These are phyloP conservation scores for Scutellaria galericulata DNA, from an alignment of 257 asterid genomes.

Conservation along the genomic window DNA sequence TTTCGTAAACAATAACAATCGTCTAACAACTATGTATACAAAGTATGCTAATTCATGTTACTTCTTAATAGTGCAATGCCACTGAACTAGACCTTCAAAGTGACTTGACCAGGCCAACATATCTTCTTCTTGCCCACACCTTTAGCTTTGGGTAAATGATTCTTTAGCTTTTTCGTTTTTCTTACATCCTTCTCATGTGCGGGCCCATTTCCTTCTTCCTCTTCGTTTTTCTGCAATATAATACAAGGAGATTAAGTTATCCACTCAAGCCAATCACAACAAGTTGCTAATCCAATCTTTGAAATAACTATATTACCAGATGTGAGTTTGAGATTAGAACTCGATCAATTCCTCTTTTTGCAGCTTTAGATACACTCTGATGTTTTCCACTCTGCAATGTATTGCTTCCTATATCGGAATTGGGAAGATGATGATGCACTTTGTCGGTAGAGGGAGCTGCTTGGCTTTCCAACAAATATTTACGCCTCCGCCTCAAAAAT, in stretches of 20 bases:
- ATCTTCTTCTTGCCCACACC: conserved; percentile 41
- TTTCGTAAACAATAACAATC: neutral
- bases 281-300: neutral
- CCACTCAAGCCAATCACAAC: conserved; percentile 1
- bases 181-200: conserved; percentile 18
- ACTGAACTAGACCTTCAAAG: conserved; percentile 39
- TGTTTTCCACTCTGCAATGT: conserved; percentile 23
- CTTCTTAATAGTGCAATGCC: conserved; percentile 8
- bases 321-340: conserved; percentile 10
- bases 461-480: conserved; percentile 26
- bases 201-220: conserved; percentile 13
- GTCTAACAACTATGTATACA: neutral
- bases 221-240: conserved; percentile 36
- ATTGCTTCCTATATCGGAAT: conserved; percentile 32
- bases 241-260: neutral
- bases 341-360: conserved; percentile 26
- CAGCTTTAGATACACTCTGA: conserved; percentile 17
- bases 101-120: conserved; percentile 42
- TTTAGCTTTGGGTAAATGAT: conserved; percentile 20
- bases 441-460: conserved; percentile 32
- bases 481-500: conserved; percentile 51
- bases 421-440: conserved; percentile 18
- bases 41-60: neutral
- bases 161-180: conserved; percentile 26
- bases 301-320: conserved; percentile 28